These are phyloP conservation scores for Rhizopus arrhizus DNA, from an alignment of 371 early-diverging fungal genomes.

Conservation along the genomic window DNA sequence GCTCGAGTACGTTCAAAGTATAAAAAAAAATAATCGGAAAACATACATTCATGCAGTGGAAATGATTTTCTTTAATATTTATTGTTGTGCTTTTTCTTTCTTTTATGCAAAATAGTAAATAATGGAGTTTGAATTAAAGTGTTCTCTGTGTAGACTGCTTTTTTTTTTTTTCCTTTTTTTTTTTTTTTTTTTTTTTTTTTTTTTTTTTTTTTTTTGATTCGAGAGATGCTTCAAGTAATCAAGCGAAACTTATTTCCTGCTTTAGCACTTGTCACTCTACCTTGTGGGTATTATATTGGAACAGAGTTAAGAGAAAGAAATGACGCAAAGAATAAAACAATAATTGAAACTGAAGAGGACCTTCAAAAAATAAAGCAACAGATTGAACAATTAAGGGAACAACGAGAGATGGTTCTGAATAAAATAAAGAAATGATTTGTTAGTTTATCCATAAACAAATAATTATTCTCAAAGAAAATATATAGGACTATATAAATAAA, in stretches of 20 bases:
- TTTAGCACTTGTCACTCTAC: conserved; percentile 25
- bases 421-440: conserved; percentile 17
- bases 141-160: too few species aligned
- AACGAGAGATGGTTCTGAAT: conserved; percentile 22
- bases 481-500: neutral
- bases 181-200: neutral
- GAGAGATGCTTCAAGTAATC: conserved; percentile 20
- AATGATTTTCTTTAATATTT: too few species aligned
- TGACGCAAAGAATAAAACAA: conserved; percentile 14
- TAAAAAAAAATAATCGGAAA: too few species aligned
- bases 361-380: conserved; percentile 24
- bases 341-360: conserved; percentile 5
- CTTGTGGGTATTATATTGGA: conserved; percentile 31
- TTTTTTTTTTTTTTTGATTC: neutral
- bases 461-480: too few species aligned
- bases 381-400: conserved; percentile 25
- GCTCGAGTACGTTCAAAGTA: too few species aligned
- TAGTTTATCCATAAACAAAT: too few species aligned
- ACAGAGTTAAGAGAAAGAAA: conserved; percentile 24
- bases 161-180: neutral
- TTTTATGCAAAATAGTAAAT: too few species aligned
- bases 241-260: conserved; percentile 28
- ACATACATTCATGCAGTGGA: too few species aligned
- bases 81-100: too few species aligned
- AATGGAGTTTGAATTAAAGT: too few species aligned